Conservation (phyloP, 2,329 filamentous ascomycete species). For the Venturia asperata region DNA sequence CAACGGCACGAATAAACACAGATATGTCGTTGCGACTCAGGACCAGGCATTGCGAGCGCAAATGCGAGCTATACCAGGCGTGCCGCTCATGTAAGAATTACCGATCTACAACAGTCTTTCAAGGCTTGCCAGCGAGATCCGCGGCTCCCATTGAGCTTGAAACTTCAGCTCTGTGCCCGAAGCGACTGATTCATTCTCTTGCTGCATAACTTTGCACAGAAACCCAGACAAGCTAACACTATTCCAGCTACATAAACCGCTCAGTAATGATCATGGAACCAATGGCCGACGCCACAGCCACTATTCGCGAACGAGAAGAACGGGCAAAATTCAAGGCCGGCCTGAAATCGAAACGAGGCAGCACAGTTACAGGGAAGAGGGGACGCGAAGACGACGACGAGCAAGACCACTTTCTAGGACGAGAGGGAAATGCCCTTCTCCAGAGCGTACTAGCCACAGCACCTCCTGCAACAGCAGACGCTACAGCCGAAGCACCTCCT, state of each 20-base stretch:
- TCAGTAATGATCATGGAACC: constrained; percentile 75
- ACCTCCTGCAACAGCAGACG: constrained; percentile 8
- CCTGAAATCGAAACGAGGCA: constrained; percentile 42
- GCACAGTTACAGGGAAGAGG: constrained; percentile 29
- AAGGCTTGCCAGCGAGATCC: not conserved
- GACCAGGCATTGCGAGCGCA: constrained; percentile 55
- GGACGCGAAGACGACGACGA: constrained; percentile 45
- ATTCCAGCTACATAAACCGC: constrained; percentile 56
- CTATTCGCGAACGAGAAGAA: constrained; percentile 61
- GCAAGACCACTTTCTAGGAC: constrained; percentile 26
- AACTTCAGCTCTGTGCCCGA: too few species aligned
- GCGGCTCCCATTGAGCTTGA: not conserved
- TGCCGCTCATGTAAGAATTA: constrained; percentile 53
- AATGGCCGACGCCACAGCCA: constrained; percentile 61
- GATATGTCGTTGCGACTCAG: constrained; percentile 72
- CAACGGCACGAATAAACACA: constrained; percentile 64
- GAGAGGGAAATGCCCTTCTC: constrained; percentile 28
- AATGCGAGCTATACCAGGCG: constrained; percentile 61
- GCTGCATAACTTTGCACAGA: not conserved
- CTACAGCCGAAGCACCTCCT: not conserved
- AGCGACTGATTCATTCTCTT: not conserved
- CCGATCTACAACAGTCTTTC: not conserved
- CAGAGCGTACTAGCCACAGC: constrained; percentile 3
- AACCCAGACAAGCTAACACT: not conserved
- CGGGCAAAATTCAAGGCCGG: constrained; percentile 63